Percentiles rank a stretch among this genome's conserved stretches.
Conservation (phyloP, 2,329 filamentous ascomycete species). For the Fusarium solani-melongenae region DNA sequence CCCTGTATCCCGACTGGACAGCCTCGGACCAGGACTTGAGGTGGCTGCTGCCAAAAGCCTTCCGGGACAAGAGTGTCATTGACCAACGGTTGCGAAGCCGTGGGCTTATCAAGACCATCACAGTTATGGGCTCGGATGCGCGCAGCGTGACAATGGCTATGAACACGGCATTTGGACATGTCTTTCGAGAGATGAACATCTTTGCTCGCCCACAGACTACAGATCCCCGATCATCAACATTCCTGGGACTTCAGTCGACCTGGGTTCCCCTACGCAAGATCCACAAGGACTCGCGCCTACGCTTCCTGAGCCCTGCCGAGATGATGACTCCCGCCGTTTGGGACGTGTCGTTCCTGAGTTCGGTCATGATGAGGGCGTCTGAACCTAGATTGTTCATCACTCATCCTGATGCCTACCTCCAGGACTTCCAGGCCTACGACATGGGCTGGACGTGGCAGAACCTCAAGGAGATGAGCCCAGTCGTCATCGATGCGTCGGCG, state of each 20-base stretch:
- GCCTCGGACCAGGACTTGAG: conserved; percentile 59
- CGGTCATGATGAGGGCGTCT: conserved; percentile 78
- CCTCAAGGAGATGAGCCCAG: conserved; percentile 70
- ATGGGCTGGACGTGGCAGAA: conserved; percentile 77
- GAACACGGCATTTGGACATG: conserved; percentile 68
- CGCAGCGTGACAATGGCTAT: conserved; percentile 75
- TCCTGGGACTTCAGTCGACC: conserved; percentile 71
- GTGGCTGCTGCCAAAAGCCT: conserved; percentile 77
- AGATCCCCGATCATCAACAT: conserved; percentile 52
- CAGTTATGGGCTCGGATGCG: conserved; percentile 71
- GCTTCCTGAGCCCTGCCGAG: conserved; percentile 76
- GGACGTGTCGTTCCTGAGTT: conserved; percentile 76
- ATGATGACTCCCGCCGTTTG: conserved; percentile 79
- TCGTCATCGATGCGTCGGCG: conserved; percentile 59
- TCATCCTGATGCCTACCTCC: conserved; percentile 78
- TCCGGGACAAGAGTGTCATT: conserved; percentile 69
- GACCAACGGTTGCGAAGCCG: conserved; percentile 80
- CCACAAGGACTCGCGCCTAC: conserved; percentile 77
- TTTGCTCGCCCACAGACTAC: conserved; percentile 43
- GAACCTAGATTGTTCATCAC: conserved; percentile 79
- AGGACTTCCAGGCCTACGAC: conserved; percentile 66
- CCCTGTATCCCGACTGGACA: conserved; percentile 60
- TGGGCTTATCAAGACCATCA: conserved; percentile 74
- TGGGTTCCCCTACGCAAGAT: conserved; percentile 84
- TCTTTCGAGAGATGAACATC: conserved; percentile 60